Base-by-base conservation (phyloP, 257 asterid genomes). In the Salvia hispanica region DNA sequence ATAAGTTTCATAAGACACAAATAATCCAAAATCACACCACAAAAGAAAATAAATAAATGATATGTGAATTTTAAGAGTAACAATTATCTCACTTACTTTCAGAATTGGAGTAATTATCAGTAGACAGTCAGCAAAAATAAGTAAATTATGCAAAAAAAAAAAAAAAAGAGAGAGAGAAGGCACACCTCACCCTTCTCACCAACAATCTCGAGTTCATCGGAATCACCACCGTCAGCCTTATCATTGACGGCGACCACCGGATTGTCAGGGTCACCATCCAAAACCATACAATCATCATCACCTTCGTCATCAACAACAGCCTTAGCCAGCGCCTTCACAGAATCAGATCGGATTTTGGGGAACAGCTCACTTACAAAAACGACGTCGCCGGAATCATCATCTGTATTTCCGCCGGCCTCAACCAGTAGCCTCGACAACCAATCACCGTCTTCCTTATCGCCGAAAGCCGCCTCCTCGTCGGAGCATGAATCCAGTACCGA, bases 131-230 rank as follows among this genome's bases (percentile, higher is more conserved):
- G 25, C 25, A 21, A 21, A 21, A 14, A 21, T 15, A 16, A 59
- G 31, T 55, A 50, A 21, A 56, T 16, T 37, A 11, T 69, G 58
- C 45, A 76, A 60, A 58, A 21, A 54, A 21, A 21, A 21, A 21
- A 2, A 21, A n/a, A n/a, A n/a, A n/a, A n/a, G 25, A n/a, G 15
- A 34, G 40, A 46, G 0, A 31, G 16, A 28, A 18, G 54, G 5
- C 36, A 62, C 74, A 92, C 97, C 96, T 86, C 93, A 7, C 98
- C 98, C 90, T 90, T 92, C 74, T 88, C 96, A 37, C 85, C 66
- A 60, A 88, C 81, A 66, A 92, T 77, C 46, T 79, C 79, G 73
- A 90, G 44, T 46, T 90, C 98, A 66, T 89, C 97, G 11, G 83
- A 75, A 76, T 82, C 90, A 58, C 28, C 75, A 55, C 16, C 67